These are phyloP conservation scores for Fusarium sp. DNA, from an alignment of 2,329 filamentous ascomycete species.

Conservation along the genomic window DNA sequence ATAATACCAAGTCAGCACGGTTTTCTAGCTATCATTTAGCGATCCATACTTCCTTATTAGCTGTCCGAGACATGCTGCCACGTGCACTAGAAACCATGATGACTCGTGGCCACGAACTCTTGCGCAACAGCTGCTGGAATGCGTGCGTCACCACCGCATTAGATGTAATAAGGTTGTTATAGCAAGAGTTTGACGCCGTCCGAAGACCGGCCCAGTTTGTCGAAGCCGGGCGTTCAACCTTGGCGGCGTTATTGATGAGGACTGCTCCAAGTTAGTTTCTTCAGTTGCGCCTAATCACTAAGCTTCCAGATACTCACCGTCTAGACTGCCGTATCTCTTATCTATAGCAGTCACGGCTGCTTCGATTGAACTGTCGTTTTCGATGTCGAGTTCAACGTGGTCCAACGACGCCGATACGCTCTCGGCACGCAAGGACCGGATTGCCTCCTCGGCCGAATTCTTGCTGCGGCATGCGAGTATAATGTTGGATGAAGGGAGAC, in stretches of 20 bases:
- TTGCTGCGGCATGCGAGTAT: conserved; percentile 15
- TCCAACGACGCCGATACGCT: neutral
- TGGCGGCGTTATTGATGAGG: conserved; percentile 16
- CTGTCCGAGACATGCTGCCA: conserved; percentile 10
- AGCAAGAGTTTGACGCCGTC: conserved; percentile 9
- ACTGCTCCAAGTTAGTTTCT: neutral
- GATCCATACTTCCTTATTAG: neutral
- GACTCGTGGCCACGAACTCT: conserved; percentile 6
- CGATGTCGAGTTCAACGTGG: conserved; percentile 16
- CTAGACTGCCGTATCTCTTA: neutral
- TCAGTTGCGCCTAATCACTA: rapidly evolving
- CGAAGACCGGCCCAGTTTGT: neutral
- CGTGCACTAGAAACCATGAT: conserved; percentile 30
- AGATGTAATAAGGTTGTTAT: conserved; percentile 21
- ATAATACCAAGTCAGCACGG: neutral
- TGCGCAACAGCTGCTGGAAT: neutral
- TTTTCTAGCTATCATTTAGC: rapidly evolving
- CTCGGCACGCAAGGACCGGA: neutral
- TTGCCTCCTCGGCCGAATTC: neutral
- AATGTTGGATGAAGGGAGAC: conserved; percentile 9
- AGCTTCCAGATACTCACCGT: neutral
- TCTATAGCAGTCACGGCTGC: neutral
- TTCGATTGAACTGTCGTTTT: conserved; percentile 10
- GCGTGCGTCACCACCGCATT: neutral
- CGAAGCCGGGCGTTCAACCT: neutral